Percentiles rank a stretch among this genome's conserved stretches.
Evolutionary conservation across 176 grass and related monocot genomes (phyloP).

Genomic region (Triticum aestivum): IWGSC_CS_RefSeq_v2.1 NC_057802.1:16515846-16516345

Average conservation of each 20-base stretch:
- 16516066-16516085: neutral
- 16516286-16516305: constrained; percentile 94
- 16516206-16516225: constrained; percentile 35
- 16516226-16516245: constrained; percentile 18
- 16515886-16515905: neutral
- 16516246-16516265: constrained; percentile 66
- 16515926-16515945: neutral
- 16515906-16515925: constrained; percentile 2
- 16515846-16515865: neutral
- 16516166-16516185: constrained; percentile 93
- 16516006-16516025: neutral
- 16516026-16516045: neutral
- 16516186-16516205: constrained; percentile 63
- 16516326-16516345: constrained; percentile 65
- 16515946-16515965: neutral
- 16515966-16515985: neutral
- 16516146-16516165: constrained; percentile 67
- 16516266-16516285: constrained; percentile 82
- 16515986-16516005: neutral
- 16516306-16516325: constrained; percentile 81
- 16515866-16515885: neutral
- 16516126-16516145: constrained; percentile 5
- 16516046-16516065: constrained; percentile 17
- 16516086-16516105: neutral
- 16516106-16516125: neutral